Conservation (phyloP, 108 stramenopile genomes). For the Cyclotella choctawhatcheeana region DNA sequence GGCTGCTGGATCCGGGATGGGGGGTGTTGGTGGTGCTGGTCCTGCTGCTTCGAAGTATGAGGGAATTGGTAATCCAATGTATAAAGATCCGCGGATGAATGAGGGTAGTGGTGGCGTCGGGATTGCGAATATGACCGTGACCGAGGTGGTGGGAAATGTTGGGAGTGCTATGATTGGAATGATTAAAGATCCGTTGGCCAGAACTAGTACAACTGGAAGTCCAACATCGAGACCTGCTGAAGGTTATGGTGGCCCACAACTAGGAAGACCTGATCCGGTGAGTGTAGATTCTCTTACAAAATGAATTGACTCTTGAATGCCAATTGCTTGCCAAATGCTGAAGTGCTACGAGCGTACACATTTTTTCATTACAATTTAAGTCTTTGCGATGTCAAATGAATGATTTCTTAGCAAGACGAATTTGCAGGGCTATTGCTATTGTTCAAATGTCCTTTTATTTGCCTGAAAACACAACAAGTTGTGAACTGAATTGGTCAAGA, state of each 20-base stretch:
- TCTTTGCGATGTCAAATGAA: too few species aligned
- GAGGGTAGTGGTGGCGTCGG: background rate
- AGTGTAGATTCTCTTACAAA: too few species aligned
- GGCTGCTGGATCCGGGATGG: conserved; percentile 24
- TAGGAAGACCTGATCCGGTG: conserved; percentile 65
- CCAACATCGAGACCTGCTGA: background rate
- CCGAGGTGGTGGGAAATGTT: conserved; percentile 59
- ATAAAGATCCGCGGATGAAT: conserved; percentile 75
- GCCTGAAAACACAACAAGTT: too few species aligned
- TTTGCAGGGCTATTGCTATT: too few species aligned
- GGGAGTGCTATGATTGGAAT: conserved; percentile 77
- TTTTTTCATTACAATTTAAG: too few species aligned
- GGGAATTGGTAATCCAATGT: conserved; percentile 93
- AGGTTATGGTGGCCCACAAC: conserved; percentile 50
- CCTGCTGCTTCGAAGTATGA: conserved; percentile 61
- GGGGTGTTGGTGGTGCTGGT: conserved; percentile 37
- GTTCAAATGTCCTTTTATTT: background rate
- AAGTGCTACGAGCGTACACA: too few species aligned
- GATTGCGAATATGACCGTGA: conserved; percentile 23
- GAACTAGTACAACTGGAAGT: conserved; percentile 36
- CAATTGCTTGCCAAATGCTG: too few species aligned
- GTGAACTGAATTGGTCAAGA: too few species aligned
- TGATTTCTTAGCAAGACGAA: too few species aligned
- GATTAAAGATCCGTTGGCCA: conserved; percentile 90
- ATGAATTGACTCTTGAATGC: too few species aligned